Percentiles rank a stretch among this genome's conserved stretches.
Evolutionary conservation across 2,329 filamentous ascomycete species (phyloP).

Genomic region (Clarireedia sp.): DNA sequence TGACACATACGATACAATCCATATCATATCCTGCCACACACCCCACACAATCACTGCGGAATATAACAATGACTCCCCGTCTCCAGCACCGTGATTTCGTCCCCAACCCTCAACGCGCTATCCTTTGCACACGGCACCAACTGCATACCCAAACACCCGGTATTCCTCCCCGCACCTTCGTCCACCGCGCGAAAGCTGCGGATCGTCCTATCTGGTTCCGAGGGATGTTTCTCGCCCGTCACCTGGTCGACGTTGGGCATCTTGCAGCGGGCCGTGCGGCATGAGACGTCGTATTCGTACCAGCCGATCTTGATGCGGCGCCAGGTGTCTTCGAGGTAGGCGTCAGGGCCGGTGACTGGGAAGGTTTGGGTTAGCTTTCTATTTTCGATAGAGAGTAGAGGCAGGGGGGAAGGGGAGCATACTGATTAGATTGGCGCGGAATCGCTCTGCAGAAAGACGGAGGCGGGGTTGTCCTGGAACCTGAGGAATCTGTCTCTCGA

Average conservation of each 20-base stretch:
- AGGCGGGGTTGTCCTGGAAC: constrained; percentile 38
- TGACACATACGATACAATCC: too few relatives aligned
- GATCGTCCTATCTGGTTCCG: constrained; percentile 53
- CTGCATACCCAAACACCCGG: constrained; percentile 58
- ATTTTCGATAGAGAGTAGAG: background rate
- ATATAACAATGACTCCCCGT: constrained; percentile 10
- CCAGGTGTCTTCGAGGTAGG: constrained; percentile 67
- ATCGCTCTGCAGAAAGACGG: constrained; percentile 53
- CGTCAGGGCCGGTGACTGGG: constrained; percentile 46
- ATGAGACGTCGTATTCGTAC: constrained; percentile 52
- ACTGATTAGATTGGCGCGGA: constrained; percentile 62
- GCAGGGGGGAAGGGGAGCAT: background rate
- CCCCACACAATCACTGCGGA: background rate
- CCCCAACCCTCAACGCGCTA: constrained; percentile 21
- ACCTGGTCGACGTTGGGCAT: constrained; percentile 60
- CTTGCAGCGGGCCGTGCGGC: constrained; percentile 62
- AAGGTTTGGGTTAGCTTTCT: background rate
- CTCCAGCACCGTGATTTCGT: constrained; percentile 12
- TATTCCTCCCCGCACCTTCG: constrained; percentile 43
- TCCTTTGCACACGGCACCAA: constrained; percentile 46
- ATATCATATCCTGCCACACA: too few relatives aligned
- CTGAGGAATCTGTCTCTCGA: constrained; percentile 48
- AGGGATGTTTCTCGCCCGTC: constrained; percentile 25
- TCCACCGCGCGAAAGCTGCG: constrained; percentile 53
- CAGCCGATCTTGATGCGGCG: constrained; percentile 45